phyloP scores from a whole-genome alignment of 257 asterid species.

The Nicotiana noctiflora region DNA sequence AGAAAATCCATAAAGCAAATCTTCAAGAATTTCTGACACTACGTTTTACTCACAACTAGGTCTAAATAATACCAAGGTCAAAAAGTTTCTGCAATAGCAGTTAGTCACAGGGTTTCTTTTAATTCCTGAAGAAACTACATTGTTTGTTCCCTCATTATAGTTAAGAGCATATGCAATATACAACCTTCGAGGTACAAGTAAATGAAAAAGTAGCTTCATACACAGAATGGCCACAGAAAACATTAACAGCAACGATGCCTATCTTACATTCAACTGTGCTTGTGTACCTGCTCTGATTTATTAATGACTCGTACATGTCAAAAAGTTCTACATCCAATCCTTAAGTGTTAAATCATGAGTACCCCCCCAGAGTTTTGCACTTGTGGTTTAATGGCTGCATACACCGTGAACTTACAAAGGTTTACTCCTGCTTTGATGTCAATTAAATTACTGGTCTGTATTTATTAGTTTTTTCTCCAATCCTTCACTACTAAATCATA shows the following conservation, averaged over 20 bases:
- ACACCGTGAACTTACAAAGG: not conserved
- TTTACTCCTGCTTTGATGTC: not conserved
- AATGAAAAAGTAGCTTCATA: too few relatives aligned
- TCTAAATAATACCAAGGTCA: not conserved
- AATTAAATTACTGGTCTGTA: not conserved
- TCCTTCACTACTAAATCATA: not conserved
- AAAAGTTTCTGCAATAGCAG: not conserved
- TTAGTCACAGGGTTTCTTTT: not conserved
- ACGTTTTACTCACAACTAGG: too few relatives aligned
- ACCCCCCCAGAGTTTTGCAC: too few relatives aligned
- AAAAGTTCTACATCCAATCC: not conserved
- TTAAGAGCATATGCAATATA: not conserved
- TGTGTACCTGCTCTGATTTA: not conserved
- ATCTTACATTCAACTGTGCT: not conserved
- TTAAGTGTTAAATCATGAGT: not conserved
- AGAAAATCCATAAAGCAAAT: not conserved
- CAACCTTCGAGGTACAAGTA: not conserved
- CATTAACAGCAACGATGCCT: not conserved
- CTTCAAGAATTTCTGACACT: not conserved
- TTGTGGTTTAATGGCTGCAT: not conserved
- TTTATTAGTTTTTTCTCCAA: not conserved
- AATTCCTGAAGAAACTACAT: not conserved
- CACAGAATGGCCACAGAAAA: not conserved
- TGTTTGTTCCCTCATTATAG: not conserved
- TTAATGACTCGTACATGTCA: not conserved